phyloP scores from a whole-genome alignment of 2,329 filamentous ascomycete species.

The Paracamarosporium sp. region DNA sequence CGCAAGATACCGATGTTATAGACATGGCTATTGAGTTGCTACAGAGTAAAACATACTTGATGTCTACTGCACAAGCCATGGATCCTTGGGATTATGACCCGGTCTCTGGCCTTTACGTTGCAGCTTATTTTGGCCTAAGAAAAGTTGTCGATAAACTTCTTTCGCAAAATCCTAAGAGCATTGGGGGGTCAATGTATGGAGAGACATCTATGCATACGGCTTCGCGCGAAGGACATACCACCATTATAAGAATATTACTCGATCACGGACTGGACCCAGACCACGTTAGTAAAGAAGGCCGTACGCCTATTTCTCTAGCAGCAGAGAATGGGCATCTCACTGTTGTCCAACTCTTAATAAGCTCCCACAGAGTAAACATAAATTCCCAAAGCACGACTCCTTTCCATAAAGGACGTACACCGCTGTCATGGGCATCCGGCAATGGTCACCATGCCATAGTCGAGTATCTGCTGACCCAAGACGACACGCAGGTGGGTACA shows the following conservation, averaged over 20 bases:
- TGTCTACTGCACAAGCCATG: neutral
- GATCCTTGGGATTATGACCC: neutral
- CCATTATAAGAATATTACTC: neutral
- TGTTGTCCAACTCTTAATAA: neutral
- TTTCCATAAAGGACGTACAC: conserved; percentile 2
- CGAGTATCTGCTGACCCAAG: neutral
- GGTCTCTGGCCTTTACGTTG: neutral
- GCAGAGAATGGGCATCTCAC: conserved; percentile 2
- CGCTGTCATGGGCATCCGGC: conserved; percentile 4
- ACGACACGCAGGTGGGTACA: neutral
- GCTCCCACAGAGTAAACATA: neutral
- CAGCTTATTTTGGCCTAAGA: neutral
- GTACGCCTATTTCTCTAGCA: conserved; percentile 2
- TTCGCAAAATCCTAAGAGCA: neutral
- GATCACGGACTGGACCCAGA: neutral
- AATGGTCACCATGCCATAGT: neutral
- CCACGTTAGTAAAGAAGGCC: neutral
- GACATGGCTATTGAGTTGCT: neutral
- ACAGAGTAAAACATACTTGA: neutral
- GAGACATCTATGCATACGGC: conserved; percentile 2
- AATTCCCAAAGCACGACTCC: neutral
- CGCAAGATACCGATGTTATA: neutral
- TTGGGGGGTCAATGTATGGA: neutral
- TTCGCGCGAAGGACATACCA: neutral
- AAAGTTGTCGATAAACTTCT: neutral